These are phyloP conservation scores for Sugiyamaella novakii DNA, from an alignment of 1,139 yeast genomes.

Conservation along the genomic window DNA sequence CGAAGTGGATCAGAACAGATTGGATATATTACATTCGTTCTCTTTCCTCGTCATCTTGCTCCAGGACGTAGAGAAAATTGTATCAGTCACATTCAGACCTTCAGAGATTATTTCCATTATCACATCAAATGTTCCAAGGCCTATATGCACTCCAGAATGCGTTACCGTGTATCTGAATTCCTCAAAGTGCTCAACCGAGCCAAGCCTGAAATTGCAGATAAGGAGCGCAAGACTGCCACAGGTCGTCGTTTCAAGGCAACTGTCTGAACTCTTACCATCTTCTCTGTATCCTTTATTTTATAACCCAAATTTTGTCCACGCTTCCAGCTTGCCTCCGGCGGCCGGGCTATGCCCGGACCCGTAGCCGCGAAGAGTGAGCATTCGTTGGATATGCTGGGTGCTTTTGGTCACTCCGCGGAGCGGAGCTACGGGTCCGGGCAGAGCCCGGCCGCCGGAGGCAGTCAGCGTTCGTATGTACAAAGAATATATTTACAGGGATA, in stretches of 20 bases:
- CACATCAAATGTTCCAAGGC: slow-evolving; percentile 98
- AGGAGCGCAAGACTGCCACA: slow-evolving; percentile 79
- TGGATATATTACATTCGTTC: slow-evolving; percentile 52
- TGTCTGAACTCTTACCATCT: slow-evolving; percentile 8
- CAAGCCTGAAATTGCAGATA: slow-evolving; percentile 86
- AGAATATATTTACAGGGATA: slow-evolving; percentile 6
- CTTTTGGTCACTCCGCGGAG: too few species aligned
- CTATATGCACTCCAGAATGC: slow-evolving; percentile 97
- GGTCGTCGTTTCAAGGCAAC: slow-evolving; percentile 47
- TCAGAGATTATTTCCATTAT: slow-evolving; percentile 96
- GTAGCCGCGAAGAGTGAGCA: too few species aligned
- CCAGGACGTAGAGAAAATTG: slow-evolving; percentile 79
- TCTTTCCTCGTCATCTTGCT: slow-evolving; percentile 69
- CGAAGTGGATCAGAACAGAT: slow-evolving; percentile 32
- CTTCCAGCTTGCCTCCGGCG: slow-evolving; percentile 9
- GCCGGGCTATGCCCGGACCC: slow-evolving; percentile 7
- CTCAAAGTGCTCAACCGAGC: slow-evolving; percentile 95
- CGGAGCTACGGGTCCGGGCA: too few species aligned
- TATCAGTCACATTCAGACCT: slow-evolving; percentile 84
- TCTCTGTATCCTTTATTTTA: slow-evolving; percentile 7
- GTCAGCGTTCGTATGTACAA: background rate
- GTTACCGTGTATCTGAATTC: slow-evolving; percentile 90
- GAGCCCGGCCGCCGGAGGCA: slow-evolving; percentile 1
- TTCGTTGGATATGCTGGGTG: too few species aligned
- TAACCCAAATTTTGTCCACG: too few species aligned